Base-by-base conservation (phyloP, 345 rosid species). In the Kernera saxatilis region DNA sequence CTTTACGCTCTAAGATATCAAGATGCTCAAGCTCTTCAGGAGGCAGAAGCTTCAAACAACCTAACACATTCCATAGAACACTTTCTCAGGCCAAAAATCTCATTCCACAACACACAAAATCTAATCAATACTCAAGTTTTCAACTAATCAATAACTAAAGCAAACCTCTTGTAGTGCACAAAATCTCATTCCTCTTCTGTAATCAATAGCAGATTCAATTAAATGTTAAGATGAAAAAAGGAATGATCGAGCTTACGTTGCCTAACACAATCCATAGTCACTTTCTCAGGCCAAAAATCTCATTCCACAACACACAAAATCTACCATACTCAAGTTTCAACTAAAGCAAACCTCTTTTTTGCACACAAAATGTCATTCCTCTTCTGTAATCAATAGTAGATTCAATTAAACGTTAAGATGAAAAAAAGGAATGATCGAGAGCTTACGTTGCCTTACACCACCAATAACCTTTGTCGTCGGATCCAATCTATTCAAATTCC, bases 41-140 rank as follows among this genome's bases (percentile, higher is more conserved):
- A 15, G 91, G 87, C 13, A 84, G 77, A 12, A 93, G 85, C 83
- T 93, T 85, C 84, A 93, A 87, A 78, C 98, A 91, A 80, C 85
- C 98, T 93, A 77, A 51, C 48, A 82, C 3, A 29, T 72, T 33
- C 72, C 66, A 70, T 14, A 44, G 6, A 57, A 40, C 15, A 22
- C 26, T n/a, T 53, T 46, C 7, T 46, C 51, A 46, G 26, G 2
- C 33, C 29, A 50, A 2, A 55, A 39, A 53, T 30, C 39, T 2
- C 44, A 40, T 13, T 40, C 15, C 44, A 40, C 44, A 40, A 40
- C 17, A 40, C 30, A 0, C 33, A 43, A 32, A 54, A 50, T 6
- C 30, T n/a, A 25, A 26, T 10, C 40, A 36, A 9, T n/a, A n/a
- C n/a, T n/a, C n/a, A n/a, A n/a, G n/a, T n/a, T n/a, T n/a, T n/a